Percentiles rank a stretch among this genome's conserved stretches.
phyloP scores from a whole-genome alignment of 139 green algal species.

The Auxenochlorella pyrenoidosa region DNA sequence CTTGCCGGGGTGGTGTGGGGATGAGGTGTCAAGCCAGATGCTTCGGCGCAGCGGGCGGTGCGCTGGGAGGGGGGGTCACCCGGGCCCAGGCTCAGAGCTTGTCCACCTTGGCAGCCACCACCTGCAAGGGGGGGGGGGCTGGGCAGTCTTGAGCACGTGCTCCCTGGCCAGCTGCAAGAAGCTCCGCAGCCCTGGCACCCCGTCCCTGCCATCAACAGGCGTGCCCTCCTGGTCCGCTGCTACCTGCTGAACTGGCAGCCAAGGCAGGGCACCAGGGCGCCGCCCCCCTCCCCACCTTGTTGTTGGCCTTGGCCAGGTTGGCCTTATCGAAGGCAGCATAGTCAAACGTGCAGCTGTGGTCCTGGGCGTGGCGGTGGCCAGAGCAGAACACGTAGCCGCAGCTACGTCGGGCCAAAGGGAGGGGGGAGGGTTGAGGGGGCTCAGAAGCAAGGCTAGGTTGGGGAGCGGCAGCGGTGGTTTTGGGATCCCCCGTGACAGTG shows the following conservation, averaged over 20 bases:
- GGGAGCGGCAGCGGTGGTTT: no score
- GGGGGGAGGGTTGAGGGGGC: neutral
- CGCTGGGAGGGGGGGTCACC: neutral
- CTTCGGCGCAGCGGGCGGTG: neutral
- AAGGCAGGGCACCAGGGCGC: neutral
- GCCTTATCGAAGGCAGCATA: constrained; percentile 36
- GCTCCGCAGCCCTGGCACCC: no score
- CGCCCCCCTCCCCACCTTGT: neutral
- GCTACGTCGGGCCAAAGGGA: neutral
- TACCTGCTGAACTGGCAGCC: no score
- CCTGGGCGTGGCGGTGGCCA: constrained; percentile 46
- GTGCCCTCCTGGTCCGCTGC: no score
- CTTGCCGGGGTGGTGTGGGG: neutral
- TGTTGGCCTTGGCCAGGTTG: constrained; percentile 47
- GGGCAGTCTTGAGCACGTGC: no score
- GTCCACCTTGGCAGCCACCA: constrained; percentile 50
- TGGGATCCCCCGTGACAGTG: no score
- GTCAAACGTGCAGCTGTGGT: constrained; percentile 52
- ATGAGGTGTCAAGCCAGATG: neutral
- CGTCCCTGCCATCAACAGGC: no score
- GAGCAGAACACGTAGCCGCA: constrained; percentile 58
- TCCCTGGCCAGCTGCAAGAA: no score
- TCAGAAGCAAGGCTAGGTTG: neutral
- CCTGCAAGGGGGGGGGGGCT: neutral
- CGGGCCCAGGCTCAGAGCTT: constrained; percentile 38